Evolutionary conservation across 345 rosid genomes (phyloP), one percentile per base, ranked within the genome.

Genomic region (Lepidium didymum): DNA sequence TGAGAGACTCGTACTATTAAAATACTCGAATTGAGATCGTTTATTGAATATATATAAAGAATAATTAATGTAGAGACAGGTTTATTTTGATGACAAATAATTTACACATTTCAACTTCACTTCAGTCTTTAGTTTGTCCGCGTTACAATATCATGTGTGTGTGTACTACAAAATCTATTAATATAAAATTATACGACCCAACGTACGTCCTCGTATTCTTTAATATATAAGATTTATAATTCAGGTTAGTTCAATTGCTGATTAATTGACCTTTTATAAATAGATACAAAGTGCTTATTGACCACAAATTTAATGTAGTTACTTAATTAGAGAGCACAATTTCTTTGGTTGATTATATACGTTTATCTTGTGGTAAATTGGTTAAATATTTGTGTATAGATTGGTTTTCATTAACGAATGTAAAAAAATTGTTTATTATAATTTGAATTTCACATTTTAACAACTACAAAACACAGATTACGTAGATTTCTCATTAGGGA

Each of bases 61-160:
- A 36, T 71, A 71, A 16, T 37, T 63, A 35, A 62, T 63, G 64
- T 63, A 25, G 27, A 25, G 75, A 63, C 29, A 50, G 40, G 75
- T 72, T n/a, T 35, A 42, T 53, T 35, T 35, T 36, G 44, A 45
- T 36, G 16, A 11, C 45, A 56, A 6, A 36, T 29, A 13, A 37
- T n/a, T 36, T 7, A 37, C 7, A 1, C 19, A 36, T 23, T 70
- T 33, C 37, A 42, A 15, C 19, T 33, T 42, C 21, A 71, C 40
- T 63, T 71, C 69, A 71, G 51, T 70, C 75, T 70, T 53, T 62
- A 53, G 21, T 70, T 62, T 62, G 21, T 70, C 62, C 75, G 75
- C 75, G 75, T 34, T 70, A 62, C 75, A 68, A 53, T 61, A 42
- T 38, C 36, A 21, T n/a, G n/a, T n/a, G n/a, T 63, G 36, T 37